Evolutionary conservation across 176 grass and related monocot genomes (phyloP), one percentile per base, ranked within the genome.

Genomic region (Chrysopogon serrulatus): DNA sequence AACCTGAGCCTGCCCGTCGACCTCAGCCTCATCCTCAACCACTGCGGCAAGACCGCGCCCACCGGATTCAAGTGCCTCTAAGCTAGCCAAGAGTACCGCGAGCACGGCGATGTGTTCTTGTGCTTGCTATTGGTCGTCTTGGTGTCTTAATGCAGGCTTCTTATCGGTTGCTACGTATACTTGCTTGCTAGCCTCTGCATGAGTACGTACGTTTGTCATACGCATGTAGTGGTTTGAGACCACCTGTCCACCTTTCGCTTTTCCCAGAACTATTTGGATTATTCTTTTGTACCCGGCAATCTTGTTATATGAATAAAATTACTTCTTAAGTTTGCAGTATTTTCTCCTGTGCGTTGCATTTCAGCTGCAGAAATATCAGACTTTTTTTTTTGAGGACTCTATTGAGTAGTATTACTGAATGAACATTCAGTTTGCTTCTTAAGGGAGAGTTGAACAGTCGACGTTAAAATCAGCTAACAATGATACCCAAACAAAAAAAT

Each of bases 1-100:
- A 44, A 51, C 2, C 82, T 91, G 37, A 86, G 82, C 73, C 70
- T 91, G 64, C 90, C 90, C 31, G 24, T 92, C 40, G 68, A 88
- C 68, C 90, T 92, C 86, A 92, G 90, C 67, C 51, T 88, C 73
- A 69, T 92, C 73, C 51, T 91, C 73, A 88, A 91, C 90, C 32
- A 82, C 90, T 91, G 90, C 65, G 86, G 90, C 47, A 88, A 17
- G 80, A 15, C 0, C 16, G 66, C 12, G n/a, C 84, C 84, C 10
- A 79, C 67, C n/a, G 84, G 76, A 3, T 86, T 86, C 77, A 80
- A 18, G 68, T 86, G 84, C 84, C 61, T 79, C 77, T 80, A 68
- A n/a, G n/a, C n/a, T n/a, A n/a, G n/a, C n/a, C n/a, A n/a, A n/a
- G n/a, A n/a, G n/a, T n/a, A n/a, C n/a, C n/a, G n/a, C n/a, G n/a